These are phyloP conservation scores for Parathielavia hyrcaniae DNA, from an alignment of 495 filamentous ascomycete species.

Conservation along the genomic window DNA sequence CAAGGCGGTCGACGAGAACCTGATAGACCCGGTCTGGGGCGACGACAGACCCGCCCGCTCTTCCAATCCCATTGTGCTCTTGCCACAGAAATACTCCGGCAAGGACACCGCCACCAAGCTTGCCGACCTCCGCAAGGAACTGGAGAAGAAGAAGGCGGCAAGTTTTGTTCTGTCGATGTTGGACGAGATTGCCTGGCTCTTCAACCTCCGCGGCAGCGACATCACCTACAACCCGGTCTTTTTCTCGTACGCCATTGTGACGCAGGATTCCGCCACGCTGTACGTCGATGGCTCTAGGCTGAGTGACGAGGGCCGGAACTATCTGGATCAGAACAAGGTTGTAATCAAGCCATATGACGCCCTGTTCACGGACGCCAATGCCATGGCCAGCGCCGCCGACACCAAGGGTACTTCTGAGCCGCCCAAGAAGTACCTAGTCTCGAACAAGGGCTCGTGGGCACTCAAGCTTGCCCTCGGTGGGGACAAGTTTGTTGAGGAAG, in stretches of 20 bases:
- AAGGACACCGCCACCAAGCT: constrained; percentile 81
- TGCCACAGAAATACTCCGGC: constrained; percentile 68
- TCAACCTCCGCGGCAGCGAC: constrained; percentile 91
- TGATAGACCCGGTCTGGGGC: constrained; percentile 86
- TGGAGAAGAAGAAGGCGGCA: constrained; percentile 83
- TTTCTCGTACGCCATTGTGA: constrained; percentile 92
- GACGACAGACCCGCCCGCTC: constrained; percentile 64
- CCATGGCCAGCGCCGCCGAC: constrained; percentile 47
- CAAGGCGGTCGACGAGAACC: constrained; percentile 65
- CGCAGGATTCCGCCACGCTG: constrained; percentile 70
- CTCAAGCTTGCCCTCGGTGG: constrained; percentile 81
- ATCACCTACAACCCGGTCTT: constrained; percentile 99
- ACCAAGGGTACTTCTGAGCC: constrained; percentile 31
- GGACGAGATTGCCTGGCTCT: constrained; percentile 97
- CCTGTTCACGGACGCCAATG: constrained; percentile 71
- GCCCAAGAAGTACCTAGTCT: constrained; percentile 73
- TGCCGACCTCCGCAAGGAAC: constrained; percentile 77
- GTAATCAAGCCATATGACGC: constrained; percentile 74
- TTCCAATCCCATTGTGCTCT: constrained; percentile 65
- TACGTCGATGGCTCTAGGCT: constrained; percentile 82
- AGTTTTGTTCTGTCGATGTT: constrained; percentile 92
- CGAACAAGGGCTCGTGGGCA: constrained; percentile 90
- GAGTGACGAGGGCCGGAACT: constrained; percentile 56
- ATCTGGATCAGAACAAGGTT: constrained; percentile 65
- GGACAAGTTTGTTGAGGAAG: constrained; percentile 79